These are phyloP conservation scores for Claviceps sp. DNA, from an alignment of 2,329 filamentous ascomycete genomes.

Conservation along the genomic window DNA sequence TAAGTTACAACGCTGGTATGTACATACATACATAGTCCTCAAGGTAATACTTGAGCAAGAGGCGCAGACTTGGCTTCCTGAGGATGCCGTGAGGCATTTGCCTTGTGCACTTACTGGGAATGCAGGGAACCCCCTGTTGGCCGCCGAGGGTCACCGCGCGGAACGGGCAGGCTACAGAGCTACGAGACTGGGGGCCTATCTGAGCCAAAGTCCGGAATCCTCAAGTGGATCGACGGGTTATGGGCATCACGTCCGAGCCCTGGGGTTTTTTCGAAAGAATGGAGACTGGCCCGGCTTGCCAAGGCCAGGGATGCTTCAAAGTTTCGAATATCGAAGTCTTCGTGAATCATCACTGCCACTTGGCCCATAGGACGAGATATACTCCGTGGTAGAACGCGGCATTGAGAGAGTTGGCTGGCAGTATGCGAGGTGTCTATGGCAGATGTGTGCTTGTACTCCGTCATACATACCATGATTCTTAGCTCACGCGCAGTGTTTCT, in stretches of 20 bases:
- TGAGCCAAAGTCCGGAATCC: conserved; percentile 1
- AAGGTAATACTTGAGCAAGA: neutral
- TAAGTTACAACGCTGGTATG: neutral
- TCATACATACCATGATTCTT: neutral
- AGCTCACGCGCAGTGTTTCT: neutral
- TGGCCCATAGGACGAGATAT: neutral
- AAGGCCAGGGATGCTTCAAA: neutral
- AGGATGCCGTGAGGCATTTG: neutral
- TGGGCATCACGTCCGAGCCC: conserved; percentile 4
- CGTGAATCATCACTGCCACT: no score
- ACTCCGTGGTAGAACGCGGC: neutral
- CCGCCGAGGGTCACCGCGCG: neutral
- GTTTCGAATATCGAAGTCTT: neutral
- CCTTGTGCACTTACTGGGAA: neutral
- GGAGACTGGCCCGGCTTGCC: conserved; percentile 2
- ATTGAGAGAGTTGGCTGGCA: neutral
- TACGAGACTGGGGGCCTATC: conserved; percentile 1
- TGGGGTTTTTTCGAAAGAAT: conserved; percentile 1
- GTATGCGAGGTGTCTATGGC: neutral
- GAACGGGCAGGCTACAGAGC: neutral
- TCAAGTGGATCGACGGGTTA: neutral
- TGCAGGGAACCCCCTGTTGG: conserved; percentile 3
- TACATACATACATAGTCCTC: neutral
- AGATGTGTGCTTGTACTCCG: neutral
- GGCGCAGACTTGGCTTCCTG: neutral